Base-by-base conservation (phyloP, 2,329 filamentous ascomycete genomes). In the Tothia fuscella region DNA sequence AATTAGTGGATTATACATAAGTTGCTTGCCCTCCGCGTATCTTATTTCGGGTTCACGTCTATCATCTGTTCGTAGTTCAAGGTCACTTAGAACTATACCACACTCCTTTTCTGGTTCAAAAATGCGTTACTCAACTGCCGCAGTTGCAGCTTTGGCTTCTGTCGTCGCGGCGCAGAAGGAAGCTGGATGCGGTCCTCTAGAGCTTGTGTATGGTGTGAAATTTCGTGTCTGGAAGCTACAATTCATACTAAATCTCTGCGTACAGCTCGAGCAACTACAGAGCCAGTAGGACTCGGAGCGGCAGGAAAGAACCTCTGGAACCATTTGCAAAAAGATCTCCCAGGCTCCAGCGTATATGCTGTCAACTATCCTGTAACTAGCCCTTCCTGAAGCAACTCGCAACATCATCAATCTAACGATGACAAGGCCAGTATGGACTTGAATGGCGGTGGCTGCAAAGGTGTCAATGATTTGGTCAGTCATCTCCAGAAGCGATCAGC, bases 231-330 rank as follows among this genome's bases (percentile, higher is more conserved):
- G n/a, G n/a, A 6, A 26, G 36, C 4, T 14, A 12, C 19, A 38
- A 2, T 6, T 2, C 10, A n/a, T 12, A 28, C 13, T 9, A 14
- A 24, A 22, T 6, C 22, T 22, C 12, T 9, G 6, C 10, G 7
- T 3, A 13, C n/a, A 40, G 38, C 39, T 9, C 30, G 39, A 25
- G 39, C 39, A 16, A 42, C 39, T 2, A 35, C 29, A 19, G 39
- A 42, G 13, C 39, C 39, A 34, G 30, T 16, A 6, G 42, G 42
- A 1, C 19, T 44, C 20, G 42, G 42, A 3, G 42, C 42, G 12
- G 42, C 42, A n/a, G 42, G 42, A 5, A 29, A 28, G 21, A 4
- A 14, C 2, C 36, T 44, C 4, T 19, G n/a, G 7, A 42, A 16
- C 9, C 5, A 44, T 14, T 10, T 44, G 14, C 7, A 3, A 4